A percentile compares a stretch with the other conserved stretches of the same genome.
Evolutionary conservation across 148 eudicot species (phyloP).

Genomic region (Persicaria tinctoria): DNA sequence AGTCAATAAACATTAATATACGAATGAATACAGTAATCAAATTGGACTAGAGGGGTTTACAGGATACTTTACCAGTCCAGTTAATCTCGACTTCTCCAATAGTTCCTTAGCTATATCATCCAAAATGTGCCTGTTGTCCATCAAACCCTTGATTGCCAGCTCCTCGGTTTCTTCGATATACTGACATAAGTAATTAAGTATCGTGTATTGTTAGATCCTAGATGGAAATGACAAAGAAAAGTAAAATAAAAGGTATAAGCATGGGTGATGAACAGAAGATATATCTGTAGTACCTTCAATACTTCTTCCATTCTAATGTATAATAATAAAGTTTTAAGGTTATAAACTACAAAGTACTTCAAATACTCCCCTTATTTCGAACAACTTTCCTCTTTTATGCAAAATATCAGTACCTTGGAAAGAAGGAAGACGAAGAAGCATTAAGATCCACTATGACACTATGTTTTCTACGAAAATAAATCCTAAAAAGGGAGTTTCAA

Average conservation of each 20-base stretch:
- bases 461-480: not conserved
- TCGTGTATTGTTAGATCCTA: too few relatives aligned
- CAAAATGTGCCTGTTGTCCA: constrained; percentile 66
- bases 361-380: not conserved
- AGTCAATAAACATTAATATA: not conserved
- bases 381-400: not conserved
- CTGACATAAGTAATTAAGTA: constrained; percentile 29
- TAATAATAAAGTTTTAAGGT: not conserved
- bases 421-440: not conserved
- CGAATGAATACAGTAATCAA: not conserved
- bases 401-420: not conserved
- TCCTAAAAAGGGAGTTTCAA: not conserved
- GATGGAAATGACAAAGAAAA: too few relatives aligned
- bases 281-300: not conserved
- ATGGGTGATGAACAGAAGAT: not conserved
- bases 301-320: not conserved
- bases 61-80: constrained; percentile 57
- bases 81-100: constrained; percentile 62
- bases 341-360: not conserved
- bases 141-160: constrained; percentile 69
- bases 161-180: constrained; percentile 90
- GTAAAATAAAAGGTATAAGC: not conserved
- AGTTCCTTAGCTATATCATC: constrained; percentile 60
- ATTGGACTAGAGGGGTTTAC: not conserved
- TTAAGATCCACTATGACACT: not conserved